Conservation (phyloP, 2,329 filamentous ascomycete species). For the Aspergillus felis region DNA sequence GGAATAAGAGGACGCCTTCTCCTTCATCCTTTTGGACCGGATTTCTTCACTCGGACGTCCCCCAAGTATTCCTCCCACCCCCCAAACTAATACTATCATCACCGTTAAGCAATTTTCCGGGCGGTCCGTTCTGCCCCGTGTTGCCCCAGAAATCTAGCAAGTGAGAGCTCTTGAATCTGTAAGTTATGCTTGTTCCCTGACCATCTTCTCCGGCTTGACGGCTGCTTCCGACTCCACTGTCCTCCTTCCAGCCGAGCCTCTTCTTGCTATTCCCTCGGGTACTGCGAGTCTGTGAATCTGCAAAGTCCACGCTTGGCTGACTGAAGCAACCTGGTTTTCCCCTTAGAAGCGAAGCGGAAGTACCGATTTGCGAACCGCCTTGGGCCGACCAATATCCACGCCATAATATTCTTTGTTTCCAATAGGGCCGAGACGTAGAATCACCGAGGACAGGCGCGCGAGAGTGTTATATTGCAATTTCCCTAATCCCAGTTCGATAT, state of each 20-base stretch:
- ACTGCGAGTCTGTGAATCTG: conserved; percentile 12
- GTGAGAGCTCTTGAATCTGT: not conserved
- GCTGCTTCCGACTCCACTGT: conserved; percentile 23
- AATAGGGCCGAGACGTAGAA: not conserved
- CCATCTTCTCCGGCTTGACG: conserved; percentile 8
- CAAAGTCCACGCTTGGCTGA: not conserved
- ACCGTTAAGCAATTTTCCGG: conserved; percentile 16
- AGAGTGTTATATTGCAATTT: conserved; percentile 7
- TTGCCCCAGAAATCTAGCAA: not conserved
- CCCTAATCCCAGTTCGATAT: conserved; percentile 21
- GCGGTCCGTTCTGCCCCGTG: conserved; percentile 20
- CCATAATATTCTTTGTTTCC: not conserved
- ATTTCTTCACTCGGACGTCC: not conserved
- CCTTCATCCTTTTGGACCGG: not conserved
- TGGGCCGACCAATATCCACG: conserved; percentile 2
- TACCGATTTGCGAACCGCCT: conserved; percentile 9
- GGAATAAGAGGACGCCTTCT: conserved; percentile 15
- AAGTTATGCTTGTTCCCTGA: not conserved
- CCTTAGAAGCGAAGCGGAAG: conserved; percentile 1
- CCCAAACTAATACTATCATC: not conserved
- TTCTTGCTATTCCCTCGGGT: conserved; percentile 28
- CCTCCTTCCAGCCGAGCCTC: conserved; percentile 33
- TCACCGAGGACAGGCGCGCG: not conserved
- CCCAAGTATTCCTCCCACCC: conserved; percentile 9
- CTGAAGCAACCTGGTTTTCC: not conserved